Percentiles rank a stretch among this genome's conserved stretches.
Conservation (phyloP, 306 rosid genomes). For the Ormosia semicastrata region DNA sequence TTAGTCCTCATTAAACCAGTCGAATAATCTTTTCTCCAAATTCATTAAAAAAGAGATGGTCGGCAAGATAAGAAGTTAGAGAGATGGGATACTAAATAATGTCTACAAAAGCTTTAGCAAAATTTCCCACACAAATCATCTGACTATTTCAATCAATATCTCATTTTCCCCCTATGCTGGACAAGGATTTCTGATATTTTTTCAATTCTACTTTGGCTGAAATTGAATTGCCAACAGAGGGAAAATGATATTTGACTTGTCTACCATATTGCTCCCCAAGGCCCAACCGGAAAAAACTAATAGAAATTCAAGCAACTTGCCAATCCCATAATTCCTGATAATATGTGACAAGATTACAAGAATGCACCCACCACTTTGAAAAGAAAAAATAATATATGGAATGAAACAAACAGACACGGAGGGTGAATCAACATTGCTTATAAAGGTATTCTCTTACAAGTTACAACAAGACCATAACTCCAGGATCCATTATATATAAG, state of each 20-base stretch:
- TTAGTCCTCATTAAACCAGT: not conserved
- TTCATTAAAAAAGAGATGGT: not conserved
- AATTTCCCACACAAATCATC: too few species aligned
- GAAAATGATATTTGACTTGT: not conserved
- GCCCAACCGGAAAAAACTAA: not conserved
- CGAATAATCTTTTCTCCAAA: not conserved
- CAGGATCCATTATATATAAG: not conserved
- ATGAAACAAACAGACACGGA: too few species aligned
- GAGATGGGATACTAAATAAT: too few species aligned
- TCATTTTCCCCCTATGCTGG: not conserved
- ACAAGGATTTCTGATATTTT: not conserved
- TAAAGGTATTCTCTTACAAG: too few species aligned
- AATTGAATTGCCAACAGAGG: not conserved
- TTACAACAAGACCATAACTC: not conserved
- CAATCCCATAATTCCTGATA: too few species aligned
- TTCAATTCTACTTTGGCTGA: not conserved
- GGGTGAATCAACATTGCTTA: too few species aligned
- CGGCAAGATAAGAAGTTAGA: not conserved
- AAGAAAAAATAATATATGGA: too few species aligned
- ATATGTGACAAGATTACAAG: too few species aligned
- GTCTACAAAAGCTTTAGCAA: too few species aligned
- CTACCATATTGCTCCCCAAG: not conserved
- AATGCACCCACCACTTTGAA: too few species aligned
- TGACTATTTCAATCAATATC: not conserved
- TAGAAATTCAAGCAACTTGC: not conserved